These are phyloP conservation scores for Tulasnella sp. DNA, from an alignment of 768 basidiomycete species.

Conservation along the genomic window DNA sequence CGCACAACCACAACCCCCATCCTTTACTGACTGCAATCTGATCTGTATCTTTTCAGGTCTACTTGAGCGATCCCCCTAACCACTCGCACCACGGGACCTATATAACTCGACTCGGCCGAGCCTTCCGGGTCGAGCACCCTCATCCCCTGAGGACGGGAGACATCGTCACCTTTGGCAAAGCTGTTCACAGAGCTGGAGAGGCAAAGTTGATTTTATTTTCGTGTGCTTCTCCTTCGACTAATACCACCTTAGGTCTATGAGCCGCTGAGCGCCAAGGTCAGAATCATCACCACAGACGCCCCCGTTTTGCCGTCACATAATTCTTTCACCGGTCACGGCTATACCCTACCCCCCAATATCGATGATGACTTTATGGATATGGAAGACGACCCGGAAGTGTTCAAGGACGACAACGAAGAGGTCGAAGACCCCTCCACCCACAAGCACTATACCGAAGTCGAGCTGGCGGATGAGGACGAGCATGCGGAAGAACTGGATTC, in stretches of 20 bases:
- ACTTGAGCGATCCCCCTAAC: conserved; percentile 7
- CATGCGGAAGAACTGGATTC: too few relatives aligned
- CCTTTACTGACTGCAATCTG: background rate
- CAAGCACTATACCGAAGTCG: conserved; percentile 3
- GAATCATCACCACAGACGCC: background rate
- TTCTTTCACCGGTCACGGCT: conserved; percentile 5
- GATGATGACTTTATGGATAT: background rate
- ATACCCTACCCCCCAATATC: conserved; percentile 9
- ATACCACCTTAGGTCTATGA: background rate
- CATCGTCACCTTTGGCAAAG: conserved; percentile 14
- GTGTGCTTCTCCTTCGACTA: background rate
- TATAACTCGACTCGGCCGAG: background rate
- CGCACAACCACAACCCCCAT: background rate
- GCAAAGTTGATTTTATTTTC: background rate
- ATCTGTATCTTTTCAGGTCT: background rate
- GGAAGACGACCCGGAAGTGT: background rate
- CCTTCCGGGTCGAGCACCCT: background rate
- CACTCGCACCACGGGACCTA: conserved; percentile 14
- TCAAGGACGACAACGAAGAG: conserved; percentile 1
- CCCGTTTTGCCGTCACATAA: background rate
- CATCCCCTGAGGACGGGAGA: background rate
- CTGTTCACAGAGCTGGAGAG: conserved; percentile 11
- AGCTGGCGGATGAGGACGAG: background rate
- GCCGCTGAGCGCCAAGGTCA: conserved; percentile 4
- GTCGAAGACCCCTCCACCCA: conserved; percentile 2